These are phyloP conservation scores for Pseudonitzschia multiseries DNA, from an alignment of 108 stramenopile genomes.

Conservation along the genomic window DNA sequence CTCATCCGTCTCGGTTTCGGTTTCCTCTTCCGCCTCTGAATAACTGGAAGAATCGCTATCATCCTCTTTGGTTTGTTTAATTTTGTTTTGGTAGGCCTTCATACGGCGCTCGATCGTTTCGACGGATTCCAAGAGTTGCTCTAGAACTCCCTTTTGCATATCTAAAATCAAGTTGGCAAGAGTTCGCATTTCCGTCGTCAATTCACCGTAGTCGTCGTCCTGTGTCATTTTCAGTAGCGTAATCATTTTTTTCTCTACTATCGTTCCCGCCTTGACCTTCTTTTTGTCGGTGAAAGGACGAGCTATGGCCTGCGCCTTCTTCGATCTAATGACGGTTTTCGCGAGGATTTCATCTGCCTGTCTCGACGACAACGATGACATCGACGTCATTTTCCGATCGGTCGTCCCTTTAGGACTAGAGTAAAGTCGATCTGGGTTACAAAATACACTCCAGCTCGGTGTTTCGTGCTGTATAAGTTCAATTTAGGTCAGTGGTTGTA, in stretches of 20 bases:
- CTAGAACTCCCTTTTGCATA: slow-evolving; percentile 35
- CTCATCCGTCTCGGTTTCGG: background rate
- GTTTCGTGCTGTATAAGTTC: no score
- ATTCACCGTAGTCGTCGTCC: slow-evolving; percentile 31
- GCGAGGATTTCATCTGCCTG: background rate
- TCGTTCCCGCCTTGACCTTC: slow-evolving; percentile 32
- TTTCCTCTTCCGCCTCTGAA: background rate
- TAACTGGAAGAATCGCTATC: slow-evolving; percentile 2
- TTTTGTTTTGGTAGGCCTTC: slow-evolving; percentile 16
- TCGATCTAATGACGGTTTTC: slow-evolving; percentile 31
- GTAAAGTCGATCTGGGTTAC: background rate
- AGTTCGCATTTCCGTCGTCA: slow-evolving; percentile 22
- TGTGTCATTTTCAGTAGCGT: slow-evolving; percentile 21
- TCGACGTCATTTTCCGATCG: background rate
- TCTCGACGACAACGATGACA: background rate
- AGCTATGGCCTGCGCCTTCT: slow-evolving; percentile 35
- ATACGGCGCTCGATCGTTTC: slow-evolving; percentile 41
- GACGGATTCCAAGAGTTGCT: slow-evolving; percentile 33
- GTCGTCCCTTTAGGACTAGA: background rate
- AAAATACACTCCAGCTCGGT: no score
- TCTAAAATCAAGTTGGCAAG: slow-evolving; percentile 27
- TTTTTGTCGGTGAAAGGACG: slow-evolving; percentile 28
- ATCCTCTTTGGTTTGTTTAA: background rate
- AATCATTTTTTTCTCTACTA: slow-evolving; percentile 22
- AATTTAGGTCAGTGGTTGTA: no score